Evolutionary conservation across 192 early-diverging fungal species (phyloP), one percentile per base, ranked within the genome.

Genomic region (Allomyces javanicus): DNA sequence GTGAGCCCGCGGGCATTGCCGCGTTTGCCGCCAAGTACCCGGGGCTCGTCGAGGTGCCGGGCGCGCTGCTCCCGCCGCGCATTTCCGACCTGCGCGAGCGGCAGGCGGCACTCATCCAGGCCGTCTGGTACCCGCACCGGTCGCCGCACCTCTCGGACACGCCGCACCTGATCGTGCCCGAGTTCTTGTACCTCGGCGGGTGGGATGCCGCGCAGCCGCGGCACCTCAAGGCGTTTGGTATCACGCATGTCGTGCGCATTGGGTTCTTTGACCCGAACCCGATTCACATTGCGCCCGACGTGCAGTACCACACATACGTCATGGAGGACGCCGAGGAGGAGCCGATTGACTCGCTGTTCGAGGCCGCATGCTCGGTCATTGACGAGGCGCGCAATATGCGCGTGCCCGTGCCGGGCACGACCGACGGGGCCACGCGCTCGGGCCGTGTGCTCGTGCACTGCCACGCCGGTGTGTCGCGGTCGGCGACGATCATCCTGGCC

Each of bases 401-500:
- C 10, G 55, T 63, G 10, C 23, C 44, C 19, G 9, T 24, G 22
- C 66, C 22, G 66, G 11, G 23, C n/a, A 23, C 19, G 62, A n/a
- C 10, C 44, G 62, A 10, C 65, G 19, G 17, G 21, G 45, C 19
- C 44, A 25, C 17, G 61, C 33, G 81, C 55, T 66, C 77, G 58
- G 74, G 80, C 33, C 64, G 55, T 1, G 79, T 96, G 11, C 76
- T 96, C 19, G 86, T 96, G 10, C 86, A 89, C 67, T 96, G 93
- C 78, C 87, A 92, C 70, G 78, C 88, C 68, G 93, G 93, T 26
- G 85, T 96, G 24, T 90, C 93, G 23, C 77, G 93, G 63, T 93
- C 90, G 24, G 91, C 91, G 10, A 82, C 84, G 0, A 71, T 96
- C 61, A 82, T 93, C 14, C 89, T 96, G 64, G 90, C 88, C 4